Percentiles rank a stretch among this genome's conserved stretches.
Conservation (phyloP, 2,329 filamentous ascomycete species). For the Microdochium nivale region DNA sequence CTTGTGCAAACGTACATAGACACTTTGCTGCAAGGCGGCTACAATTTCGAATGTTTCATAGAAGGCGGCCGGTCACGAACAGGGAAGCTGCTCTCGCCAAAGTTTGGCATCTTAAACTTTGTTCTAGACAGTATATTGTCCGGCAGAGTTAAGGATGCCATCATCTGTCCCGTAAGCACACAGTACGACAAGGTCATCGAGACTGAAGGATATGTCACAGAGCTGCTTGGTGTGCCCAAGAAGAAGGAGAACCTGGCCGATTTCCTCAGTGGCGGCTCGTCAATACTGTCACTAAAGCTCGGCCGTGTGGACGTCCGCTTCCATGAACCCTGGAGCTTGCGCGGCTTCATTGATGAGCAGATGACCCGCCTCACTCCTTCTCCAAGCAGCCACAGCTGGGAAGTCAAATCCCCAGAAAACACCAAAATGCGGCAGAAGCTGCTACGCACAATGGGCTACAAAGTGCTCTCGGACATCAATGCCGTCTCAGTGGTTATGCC, state of each 20-base stretch:
- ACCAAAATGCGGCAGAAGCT: constrained; percentile 59
- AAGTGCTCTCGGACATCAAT: constrained; percentile 90
- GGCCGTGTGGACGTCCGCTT: constrained; percentile 93
- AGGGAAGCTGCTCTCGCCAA: constrained; percentile 86
- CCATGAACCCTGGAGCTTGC: constrained; percentile 89
- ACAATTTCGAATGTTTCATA: constrained; percentile 95
- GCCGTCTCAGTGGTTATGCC: constrained; percentile 96
- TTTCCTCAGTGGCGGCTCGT: constrained; percentile 78
- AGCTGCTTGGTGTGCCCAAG: constrained; percentile 88
- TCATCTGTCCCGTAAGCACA: constrained; percentile 91
- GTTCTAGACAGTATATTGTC: constrained; percentile 84
- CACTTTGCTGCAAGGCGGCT: constrained; percentile 79
- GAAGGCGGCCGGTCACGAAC: constrained; percentile 90
- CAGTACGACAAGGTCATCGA: constrained; percentile 99
- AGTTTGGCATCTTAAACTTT: constrained; percentile 91
- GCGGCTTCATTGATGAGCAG: constrained; percentile 73
- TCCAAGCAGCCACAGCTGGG: constrained; percentile 35
- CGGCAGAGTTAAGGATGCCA: constrained; percentile 78
- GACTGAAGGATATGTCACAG: constrained; percentile 91
- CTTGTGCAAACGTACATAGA: constrained; percentile 97
- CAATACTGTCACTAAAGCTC: constrained; percentile 77
- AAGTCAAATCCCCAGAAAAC: constrained; percentile 37
- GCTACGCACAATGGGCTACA: constrained; percentile 81
- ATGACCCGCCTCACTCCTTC: constrained; percentile 46
- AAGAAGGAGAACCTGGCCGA: constrained; percentile 88